Conservation (phyloP, 2,329 filamentous ascomycete species). For the Penicillium sp. region DNA sequence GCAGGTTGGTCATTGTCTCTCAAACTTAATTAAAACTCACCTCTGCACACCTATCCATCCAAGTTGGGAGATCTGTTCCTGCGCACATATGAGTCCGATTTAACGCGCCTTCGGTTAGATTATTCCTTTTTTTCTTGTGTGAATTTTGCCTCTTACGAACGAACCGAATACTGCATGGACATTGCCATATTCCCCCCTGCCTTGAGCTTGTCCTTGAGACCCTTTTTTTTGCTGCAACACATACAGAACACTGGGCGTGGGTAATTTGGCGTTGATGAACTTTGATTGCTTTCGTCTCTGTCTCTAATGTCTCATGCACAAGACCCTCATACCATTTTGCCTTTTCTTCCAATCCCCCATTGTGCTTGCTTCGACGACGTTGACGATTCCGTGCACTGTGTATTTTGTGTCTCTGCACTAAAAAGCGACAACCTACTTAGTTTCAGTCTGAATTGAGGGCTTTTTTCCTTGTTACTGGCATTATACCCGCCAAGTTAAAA, state of each 20-base stretch:
- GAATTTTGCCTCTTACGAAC: constrained; percentile 1
- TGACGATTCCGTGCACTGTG: constrained; percentile 1
- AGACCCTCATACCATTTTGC: not conserved
- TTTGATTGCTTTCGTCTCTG: not conserved
- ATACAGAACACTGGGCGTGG: constrained; percentile 30
- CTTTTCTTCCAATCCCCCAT: not conserved
- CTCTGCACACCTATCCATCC: not conserved
- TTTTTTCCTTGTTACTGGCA: not conserved
- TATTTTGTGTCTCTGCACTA: not conserved
- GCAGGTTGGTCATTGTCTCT: not conserved
- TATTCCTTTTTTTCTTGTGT: constrained; percentile 11
- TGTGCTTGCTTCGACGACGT: not conserved
- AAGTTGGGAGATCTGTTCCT: constrained; percentile 15
- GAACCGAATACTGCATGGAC: constrained; percentile 6
- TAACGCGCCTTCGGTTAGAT: constrained; percentile 27
- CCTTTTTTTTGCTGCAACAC: constrained; percentile 7
- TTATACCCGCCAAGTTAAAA: not conserved
- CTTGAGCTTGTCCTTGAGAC: not conserved
- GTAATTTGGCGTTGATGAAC: constrained; percentile 31
- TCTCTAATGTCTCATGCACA: not conserved
- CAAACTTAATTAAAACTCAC: not conserved
- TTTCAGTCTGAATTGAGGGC: constrained; percentile 1
- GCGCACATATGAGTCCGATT: constrained; percentile 35
- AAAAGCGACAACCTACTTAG: constrained; percentile 5
- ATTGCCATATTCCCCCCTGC: not conserved